These are phyloP conservation scores for Xylariaceae sp. DNA, from an alignment of 2,329 filamentous ascomycete species.

Conservation along the genomic window DNA sequence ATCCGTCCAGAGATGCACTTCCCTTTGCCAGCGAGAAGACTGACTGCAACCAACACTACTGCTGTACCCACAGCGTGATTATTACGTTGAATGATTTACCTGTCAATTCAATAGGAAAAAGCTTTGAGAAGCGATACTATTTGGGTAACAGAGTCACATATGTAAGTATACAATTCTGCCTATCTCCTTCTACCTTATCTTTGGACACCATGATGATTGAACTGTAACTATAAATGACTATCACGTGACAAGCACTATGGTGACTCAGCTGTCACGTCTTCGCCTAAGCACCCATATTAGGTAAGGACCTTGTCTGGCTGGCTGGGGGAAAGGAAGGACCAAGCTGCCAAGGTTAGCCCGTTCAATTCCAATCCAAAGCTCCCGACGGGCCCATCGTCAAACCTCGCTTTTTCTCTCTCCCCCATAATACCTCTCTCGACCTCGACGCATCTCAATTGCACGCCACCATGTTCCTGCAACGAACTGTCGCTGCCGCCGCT, in stretches of 20 bases:
- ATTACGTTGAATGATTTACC: too few species aligned
- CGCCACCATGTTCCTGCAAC: conserved; percentile 59
- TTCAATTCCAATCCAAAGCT: conserved; percentile 42
- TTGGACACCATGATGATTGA: background rate
- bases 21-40: too few species aligned
- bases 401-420: conserved; percentile 24
- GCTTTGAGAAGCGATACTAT: too few species aligned
- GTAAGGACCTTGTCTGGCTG: background rate
- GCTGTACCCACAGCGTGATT: too few species aligned
- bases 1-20: too few species aligned
- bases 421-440: conserved; percentile 10
- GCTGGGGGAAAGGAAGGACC: background rate
- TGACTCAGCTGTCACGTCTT: background rate
- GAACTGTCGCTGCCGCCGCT: conserved; percentile 56
- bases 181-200: too few species aligned
- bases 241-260: background rate
- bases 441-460: conserved; percentile 17
- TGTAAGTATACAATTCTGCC: too few species aligned
- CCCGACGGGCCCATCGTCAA: conserved; percentile 1
- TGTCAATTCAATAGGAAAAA: too few species aligned
- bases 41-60: too few species aligned
- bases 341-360: conserved; percentile 34
- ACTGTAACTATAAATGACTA: too few species aligned
- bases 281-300: conserved; percentile 3
- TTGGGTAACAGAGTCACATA: too few species aligned